Conservation (phyloP, 768 basidiomycete species). For the Lenzites betulinus region DNA sequence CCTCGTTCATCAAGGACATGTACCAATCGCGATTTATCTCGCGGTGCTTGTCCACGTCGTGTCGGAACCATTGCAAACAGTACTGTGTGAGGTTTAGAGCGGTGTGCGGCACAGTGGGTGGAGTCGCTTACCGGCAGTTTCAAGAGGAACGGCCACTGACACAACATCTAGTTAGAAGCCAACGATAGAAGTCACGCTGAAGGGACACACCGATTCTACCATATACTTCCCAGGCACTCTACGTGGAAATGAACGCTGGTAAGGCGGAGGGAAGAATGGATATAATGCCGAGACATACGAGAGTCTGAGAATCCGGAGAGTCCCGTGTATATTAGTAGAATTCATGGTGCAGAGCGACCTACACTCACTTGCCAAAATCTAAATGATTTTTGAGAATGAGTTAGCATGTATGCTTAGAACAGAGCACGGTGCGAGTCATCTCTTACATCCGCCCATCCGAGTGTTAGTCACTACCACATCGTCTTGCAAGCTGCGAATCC, state of each 20-base stretch:
- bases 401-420: background rate
- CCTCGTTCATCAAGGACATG: constrained; percentile 7
- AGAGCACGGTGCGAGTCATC: too few relatives aligned
- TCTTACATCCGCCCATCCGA: constrained; percentile 6
- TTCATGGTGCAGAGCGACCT: background rate
- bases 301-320: background rate
- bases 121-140: constrained; percentile 8
- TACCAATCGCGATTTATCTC: background rate
- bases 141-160: constrained; percentile 10
- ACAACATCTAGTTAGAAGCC: too few relatives aligned
- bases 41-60: constrained; percentile 4
- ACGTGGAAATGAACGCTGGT: too few relatives aligned
- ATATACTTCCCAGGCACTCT: constrained; percentile 11
- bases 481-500: constrained; percentile 3
- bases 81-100: background rate
- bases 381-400: background rate
- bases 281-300: background rate
- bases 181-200: background rate
- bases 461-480: background rate
- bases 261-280: too few relatives aligned
- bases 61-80: constrained; percentile 14
- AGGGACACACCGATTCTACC: constrained; percentile 5
- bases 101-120: background rate
- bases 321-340: too few relatives aligned
- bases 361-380: constrained; percentile 9